Conservation (phyloP, 108 stramenopile genomes). For the Nitzschia putrida region DNA sequence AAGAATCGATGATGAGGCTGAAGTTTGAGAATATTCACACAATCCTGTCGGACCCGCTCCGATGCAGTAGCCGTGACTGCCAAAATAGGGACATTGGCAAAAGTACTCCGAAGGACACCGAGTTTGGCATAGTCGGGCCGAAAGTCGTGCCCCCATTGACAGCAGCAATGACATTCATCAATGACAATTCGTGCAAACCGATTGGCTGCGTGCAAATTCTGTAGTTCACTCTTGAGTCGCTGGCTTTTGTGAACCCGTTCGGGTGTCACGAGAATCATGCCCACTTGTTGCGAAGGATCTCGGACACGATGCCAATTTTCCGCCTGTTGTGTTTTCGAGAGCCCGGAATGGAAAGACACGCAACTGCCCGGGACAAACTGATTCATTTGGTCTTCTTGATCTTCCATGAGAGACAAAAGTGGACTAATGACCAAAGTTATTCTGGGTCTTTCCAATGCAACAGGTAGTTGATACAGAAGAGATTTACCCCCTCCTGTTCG, state of each 20-base stretch:
- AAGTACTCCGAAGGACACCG: constrained; percentile 80
- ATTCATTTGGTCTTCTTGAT: constrained; percentile 94
- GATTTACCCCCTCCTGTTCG: constrained; percentile 92
- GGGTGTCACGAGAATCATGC: constrained; percentile 94
- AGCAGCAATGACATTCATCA: constrained; percentile 83
- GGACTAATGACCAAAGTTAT: constrained; percentile 87
- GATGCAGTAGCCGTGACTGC: constrained; percentile 80
- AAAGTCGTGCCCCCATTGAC: constrained; percentile 92
- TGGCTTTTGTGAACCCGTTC: constrained; percentile 76
- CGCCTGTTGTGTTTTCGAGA: constrained; percentile 62
- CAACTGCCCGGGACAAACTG: constrained; percentile 48
- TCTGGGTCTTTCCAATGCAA: constrained; percentile 42
- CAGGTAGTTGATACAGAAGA: constrained; percentile 48
- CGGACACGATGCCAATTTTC: constrained; percentile 64
- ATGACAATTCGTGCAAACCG: constrained; percentile 91
- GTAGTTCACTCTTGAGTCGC: constrained; percentile 63
- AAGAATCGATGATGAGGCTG: constrained; percentile 67
- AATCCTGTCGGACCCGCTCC: constrained; percentile 87
- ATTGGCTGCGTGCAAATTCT: constrained; percentile 52
- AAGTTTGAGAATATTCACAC: constrained; percentile 71
- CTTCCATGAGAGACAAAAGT: constrained; percentile 90
- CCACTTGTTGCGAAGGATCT: constrained; percentile 56
- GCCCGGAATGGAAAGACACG: constrained; percentile 63
- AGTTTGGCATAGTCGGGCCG: constrained; percentile 91
- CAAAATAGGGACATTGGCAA: constrained; percentile 69